Evolutionary conservation across 495 filamentous ascomycete genomes (phyloP).

Genomic region (Physcia stellaris): DNA sequence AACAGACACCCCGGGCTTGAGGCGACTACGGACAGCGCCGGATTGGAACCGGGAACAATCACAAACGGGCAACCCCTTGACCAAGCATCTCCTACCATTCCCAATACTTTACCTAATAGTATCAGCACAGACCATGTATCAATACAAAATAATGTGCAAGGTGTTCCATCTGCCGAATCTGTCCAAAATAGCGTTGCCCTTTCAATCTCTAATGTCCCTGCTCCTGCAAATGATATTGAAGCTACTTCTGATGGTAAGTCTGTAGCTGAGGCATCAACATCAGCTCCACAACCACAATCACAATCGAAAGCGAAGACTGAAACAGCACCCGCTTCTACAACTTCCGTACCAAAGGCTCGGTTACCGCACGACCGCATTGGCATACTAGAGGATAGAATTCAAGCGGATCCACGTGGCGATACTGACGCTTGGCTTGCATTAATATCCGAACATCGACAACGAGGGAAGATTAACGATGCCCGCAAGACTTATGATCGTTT

Average conservation of each 20-base stretch:
- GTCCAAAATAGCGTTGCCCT: conserved; percentile 36
- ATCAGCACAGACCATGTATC: conserved; percentile 45
- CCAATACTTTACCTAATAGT: conserved; percentile 44
- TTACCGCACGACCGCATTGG: conserved; percentile 68
- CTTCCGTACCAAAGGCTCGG: conserved; percentile 35
- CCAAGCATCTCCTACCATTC: conserved; percentile 25
- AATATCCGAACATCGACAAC: conserved; percentile 71
- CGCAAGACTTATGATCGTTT: conserved; percentile 75
- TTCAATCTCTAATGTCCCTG: conserved; percentile 27
- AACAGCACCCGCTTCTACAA: conserved; percentile 20
- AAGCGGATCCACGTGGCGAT: conserved; percentile 83
- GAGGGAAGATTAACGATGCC: conserved; percentile 67
- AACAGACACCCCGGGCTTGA: too few relatives aligned
- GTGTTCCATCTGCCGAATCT: conserved; percentile 38
- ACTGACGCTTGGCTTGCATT: conserved; percentile 78
- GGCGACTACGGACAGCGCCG: too few relatives aligned
- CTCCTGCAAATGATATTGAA: conserved; percentile 21
- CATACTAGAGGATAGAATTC: conserved; percentile 77
- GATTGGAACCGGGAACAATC: too few relatives aligned
- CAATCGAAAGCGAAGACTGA: conserved; percentile 26
- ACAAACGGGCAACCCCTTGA: too few relatives aligned
- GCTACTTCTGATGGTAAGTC: conserved; percentile 25
- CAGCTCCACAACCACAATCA: conserved; percentile 24
- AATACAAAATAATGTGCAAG: conserved; percentile 38
- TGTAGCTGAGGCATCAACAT: conserved; percentile 19